A percentile compares a stretch with the other conserved stretches of the same genome.
Conservation (phyloP, 306 rosid genomes). For the Prunus mume region DNA sequence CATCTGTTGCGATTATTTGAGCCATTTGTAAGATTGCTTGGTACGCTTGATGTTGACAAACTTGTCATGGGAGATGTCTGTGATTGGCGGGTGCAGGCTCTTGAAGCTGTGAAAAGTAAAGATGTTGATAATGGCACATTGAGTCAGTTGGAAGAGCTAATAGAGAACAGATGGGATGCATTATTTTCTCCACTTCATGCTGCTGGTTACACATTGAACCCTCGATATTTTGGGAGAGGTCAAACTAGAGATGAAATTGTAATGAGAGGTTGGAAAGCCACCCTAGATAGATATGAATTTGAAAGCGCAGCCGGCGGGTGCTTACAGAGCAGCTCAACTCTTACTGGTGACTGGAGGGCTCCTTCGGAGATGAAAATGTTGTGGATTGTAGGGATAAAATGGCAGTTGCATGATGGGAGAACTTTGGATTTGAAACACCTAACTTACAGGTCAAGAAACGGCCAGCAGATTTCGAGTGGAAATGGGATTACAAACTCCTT, state of each 20-base stretch:
- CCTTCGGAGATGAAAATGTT: slow-evolving; percentile 50
- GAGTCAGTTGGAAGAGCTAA: slow-evolving; percentile 48
- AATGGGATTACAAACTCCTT: slow-evolving; percentile 18
- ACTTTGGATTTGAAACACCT: slow-evolving; percentile 48
- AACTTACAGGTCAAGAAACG: slow-evolving; percentile 36
- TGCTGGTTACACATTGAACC: slow-evolving; percentile 53
- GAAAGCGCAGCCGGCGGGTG: slow-evolving; percentile 36
- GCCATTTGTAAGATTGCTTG: slow-evolving; percentile 43
- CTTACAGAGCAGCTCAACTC: slow-evolving; percentile 62
- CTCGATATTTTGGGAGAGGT: slow-evolving; percentile 48
- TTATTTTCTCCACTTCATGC: slow-evolving; percentile 61
- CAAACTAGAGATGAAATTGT: slow-evolving; percentile 50
- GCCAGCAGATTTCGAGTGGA: slow-evolving; percentile 27
- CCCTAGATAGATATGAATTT: slow-evolving; percentile 44
- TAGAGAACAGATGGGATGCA: slow-evolving; percentile 50
- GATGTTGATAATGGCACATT: slow-evolving; percentile 30
- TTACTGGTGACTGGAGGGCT: slow-evolving; percentile 47
- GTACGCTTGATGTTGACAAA: slow-evolving; percentile 31
- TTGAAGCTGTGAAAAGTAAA: slow-evolving; percentile 33
- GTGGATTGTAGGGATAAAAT: slow-evolving; percentile 46
- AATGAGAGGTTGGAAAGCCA: slow-evolving; percentile 60
- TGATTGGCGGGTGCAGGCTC: slow-evolving; percentile 52
- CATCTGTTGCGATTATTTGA: slow-evolving; percentile 35
- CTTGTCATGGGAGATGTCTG: slow-evolving; percentile 50
- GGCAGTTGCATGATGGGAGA: slow-evolving; percentile 63